A percentile compares a stretch with the other conserved stretches of the same genome.
phyloP scores from a whole-genome alignment of 306 rosid species.

The Lathyrus oleraceus region DNA sequence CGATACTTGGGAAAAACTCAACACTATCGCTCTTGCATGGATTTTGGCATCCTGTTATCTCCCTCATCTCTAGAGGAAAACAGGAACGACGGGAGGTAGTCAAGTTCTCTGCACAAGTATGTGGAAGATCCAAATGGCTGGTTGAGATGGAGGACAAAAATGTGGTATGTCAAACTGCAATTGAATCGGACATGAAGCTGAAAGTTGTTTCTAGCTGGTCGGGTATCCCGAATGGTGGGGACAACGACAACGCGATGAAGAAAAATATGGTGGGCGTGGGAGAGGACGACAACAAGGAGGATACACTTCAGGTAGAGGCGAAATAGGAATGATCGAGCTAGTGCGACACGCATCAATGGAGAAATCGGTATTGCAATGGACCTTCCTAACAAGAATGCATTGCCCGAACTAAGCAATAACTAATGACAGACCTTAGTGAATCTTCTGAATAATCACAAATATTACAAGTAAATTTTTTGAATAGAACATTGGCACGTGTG shows the following conservation, averaged over 20 bases:
- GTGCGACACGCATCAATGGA: neutral
- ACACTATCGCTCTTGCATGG: too few species aligned
- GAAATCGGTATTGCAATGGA: neutral
- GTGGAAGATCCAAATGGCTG: neutral
- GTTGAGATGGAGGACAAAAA: neutral
- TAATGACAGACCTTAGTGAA: neutral
- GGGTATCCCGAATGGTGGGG: neutral
- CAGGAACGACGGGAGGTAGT: too few species aligned
- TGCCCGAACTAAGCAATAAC: neutral
- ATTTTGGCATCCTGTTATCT: too few species aligned
- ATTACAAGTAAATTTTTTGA: too few species aligned
- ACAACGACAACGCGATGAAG: neutral
- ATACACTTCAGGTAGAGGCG: neutral
- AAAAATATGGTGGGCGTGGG: neutral
- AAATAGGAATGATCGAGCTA: neutral
- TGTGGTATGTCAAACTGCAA: neutral
- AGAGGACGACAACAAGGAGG: neutral
- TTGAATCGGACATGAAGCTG: neutral
- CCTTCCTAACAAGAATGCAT: neutral
- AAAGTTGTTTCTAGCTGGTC: neutral
- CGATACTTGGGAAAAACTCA: too few species aligned
- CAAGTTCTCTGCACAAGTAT: too few species aligned
- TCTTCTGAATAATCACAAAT: neutral
- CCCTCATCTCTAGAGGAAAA: too few species aligned
- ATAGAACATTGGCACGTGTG: neutral